Evolutionary conservation across 2,329 filamentous ascomycete genomes (phyloP).

Genomic region (Penicillium olsonii): DNA sequence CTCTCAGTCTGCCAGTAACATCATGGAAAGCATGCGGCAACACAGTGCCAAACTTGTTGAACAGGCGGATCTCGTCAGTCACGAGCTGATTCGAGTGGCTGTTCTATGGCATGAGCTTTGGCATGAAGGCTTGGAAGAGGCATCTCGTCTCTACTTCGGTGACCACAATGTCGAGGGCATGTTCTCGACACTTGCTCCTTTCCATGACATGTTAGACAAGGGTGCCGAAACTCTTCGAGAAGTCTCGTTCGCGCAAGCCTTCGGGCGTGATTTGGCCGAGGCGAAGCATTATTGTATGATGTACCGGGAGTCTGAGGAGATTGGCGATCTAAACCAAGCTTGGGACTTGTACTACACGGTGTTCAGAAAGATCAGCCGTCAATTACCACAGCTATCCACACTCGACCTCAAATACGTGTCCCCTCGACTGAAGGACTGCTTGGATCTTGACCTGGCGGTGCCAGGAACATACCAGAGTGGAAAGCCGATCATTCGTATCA

Average conservation of each 20-base stretch:
- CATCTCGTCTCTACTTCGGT: conserved; percentile 93
- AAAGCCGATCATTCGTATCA: conserved; percentile 78
- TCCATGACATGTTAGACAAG: conserved; percentile 87
- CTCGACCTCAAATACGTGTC: conserved; percentile 97
- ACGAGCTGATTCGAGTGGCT: conserved; percentile 94
- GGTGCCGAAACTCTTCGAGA: conserved; percentile 92
- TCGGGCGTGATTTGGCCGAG: conserved; percentile 91
- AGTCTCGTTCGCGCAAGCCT: conserved; percentile 96
- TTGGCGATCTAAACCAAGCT: conserved; percentile 93
- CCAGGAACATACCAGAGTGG: conserved; percentile 88
- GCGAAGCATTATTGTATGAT: conserved; percentile 95
- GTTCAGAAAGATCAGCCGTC: conserved; percentile 90
- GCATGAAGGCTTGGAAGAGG: conserved; percentile 97
- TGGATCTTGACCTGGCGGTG: conserved; percentile 88
- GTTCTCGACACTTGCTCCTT: conserved; percentile 84
- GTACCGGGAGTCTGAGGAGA: conserved; percentile 83
- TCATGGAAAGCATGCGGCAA: conserved; percentile 97
- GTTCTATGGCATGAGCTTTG: conserved; percentile 98
- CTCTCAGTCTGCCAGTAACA: conserved; percentile 82
- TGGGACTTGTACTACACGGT: conserved; percentile 99
- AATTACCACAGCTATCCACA: conserved; percentile 87
- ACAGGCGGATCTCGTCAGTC: conserved; percentile 91
- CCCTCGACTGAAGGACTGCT: conserved; percentile 82
- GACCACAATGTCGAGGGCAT: conserved; percentile 98
- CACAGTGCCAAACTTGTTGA: conserved; percentile 92